A percentile compares a stretch with the other conserved stretches of the same genome.
Evolutionary conservation across 352 stramenopile species (phyloP).

Genomic region (Phytophthora vignae): DNA sequence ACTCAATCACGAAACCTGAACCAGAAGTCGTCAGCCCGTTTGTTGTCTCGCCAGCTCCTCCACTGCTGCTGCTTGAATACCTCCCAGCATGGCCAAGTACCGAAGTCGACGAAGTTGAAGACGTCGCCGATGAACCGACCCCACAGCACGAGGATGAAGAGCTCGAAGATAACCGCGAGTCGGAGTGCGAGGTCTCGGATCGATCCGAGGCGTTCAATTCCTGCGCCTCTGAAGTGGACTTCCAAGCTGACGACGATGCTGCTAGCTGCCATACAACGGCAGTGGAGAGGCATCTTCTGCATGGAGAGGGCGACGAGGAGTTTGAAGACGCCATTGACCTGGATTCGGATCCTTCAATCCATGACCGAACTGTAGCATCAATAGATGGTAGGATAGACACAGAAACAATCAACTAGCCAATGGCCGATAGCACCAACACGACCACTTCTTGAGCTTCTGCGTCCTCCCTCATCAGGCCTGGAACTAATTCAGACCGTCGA

Average conservation of each 20-base stretch:
- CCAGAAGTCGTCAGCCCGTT: background rate
- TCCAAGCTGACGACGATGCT: background rate
- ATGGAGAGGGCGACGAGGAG: slow-evolving; percentile 11
- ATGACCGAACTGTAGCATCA: background rate
- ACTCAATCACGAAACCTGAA: background rate
- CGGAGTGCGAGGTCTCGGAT: slow-evolving; percentile 26
- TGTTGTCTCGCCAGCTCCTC: background rate
- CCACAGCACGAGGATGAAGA: slow-evolving; percentile 1
- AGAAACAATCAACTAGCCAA: background rate
- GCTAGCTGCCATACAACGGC: background rate
- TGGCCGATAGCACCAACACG: background rate
- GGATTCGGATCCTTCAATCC: background rate
- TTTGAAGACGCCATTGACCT: slow-evolving; percentile 35
- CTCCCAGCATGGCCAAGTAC: background rate
- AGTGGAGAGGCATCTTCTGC: background rate
- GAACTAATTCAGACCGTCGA: slow-evolving; percentile 19
- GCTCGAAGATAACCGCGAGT: slow-evolving; percentile 15
- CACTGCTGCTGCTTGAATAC: slow-evolving; percentile 30
- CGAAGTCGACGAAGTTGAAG: background rate
- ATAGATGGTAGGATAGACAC: background rate
- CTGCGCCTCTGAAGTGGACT: slow-evolving; percentile 29
- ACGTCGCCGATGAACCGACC: background rate
- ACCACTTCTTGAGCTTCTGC: background rate
- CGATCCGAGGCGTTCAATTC: slow-evolving; percentile 33
- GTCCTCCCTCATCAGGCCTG: too few species aligned